Conservation (phyloP, 441 rosid species). For the Macaranga tanarius region DNA sequence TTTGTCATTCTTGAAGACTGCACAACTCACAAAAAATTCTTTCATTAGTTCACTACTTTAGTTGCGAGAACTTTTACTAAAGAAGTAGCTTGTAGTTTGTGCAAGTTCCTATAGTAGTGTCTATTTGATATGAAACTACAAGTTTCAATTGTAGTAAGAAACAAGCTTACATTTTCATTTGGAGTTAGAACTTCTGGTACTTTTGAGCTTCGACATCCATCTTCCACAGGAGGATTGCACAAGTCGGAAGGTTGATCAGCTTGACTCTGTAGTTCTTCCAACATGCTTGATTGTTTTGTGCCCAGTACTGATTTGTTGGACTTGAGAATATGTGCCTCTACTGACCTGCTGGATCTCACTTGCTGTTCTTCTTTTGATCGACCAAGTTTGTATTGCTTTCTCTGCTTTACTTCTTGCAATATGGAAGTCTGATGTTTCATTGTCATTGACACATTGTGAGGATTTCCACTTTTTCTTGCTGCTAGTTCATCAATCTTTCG, state of each 20-base stretch:
- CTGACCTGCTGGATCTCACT: conserved; percentile 28
- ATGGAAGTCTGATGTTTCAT: conserved; percentile 33
- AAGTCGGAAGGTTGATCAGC: conserved; percentile 24
- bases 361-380: conserved; percentile 32
- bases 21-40: conserved; percentile 20
- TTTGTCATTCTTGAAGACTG: conserved; percentile 33
- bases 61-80: neutral
- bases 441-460: conserved; percentile 34
- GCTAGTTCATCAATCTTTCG: conserved; percentile 40
- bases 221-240: conserved; percentile 14
- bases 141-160: conserved; percentile 4
- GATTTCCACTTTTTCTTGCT: conserved; percentile 36
- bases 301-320: conserved; percentile 30
- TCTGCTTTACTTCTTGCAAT: conserved; percentile 41
- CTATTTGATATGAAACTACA: neutral
- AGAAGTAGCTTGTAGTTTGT: conserved; percentile 12
- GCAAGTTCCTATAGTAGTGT: neutral
- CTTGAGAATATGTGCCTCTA: conserved; percentile 34
- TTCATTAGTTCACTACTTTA: conserved; percentile 18
- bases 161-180: conserved; percentile 47
- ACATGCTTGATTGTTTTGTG: conserved; percentile 16
- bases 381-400: conserved; percentile 29
- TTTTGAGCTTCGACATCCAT: conserved; percentile 26
- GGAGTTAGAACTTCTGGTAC: conserved; percentile 35
- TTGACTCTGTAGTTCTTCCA: conserved; percentile 29